Conservation (phyloP, 768 basidiomycete species). For the Tricholoma matsutake region DNA sequence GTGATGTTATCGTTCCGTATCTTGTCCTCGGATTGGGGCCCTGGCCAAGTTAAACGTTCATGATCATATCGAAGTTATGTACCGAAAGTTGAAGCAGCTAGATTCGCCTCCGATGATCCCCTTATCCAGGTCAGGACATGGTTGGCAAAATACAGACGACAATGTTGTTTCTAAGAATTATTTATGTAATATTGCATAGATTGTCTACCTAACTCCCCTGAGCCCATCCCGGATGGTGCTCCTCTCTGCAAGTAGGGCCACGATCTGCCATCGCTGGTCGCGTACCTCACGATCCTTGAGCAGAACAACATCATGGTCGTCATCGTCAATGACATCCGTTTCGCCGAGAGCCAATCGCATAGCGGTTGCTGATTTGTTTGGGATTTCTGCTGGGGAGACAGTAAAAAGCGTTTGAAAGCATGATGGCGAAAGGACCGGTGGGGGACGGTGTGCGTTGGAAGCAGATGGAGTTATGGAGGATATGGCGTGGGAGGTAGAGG, state of each 20-base stretch:
- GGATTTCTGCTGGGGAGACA: constrained; percentile 71
- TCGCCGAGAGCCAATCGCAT: constrained; percentile 63
- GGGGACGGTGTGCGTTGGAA: constrained; percentile 35
- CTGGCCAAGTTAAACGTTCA: too few relatives aligned
- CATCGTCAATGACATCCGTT: constrained; percentile 49
- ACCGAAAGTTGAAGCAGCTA: too few relatives aligned
- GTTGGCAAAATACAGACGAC: too few relatives aligned
- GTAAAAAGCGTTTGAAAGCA: constrained; percentile 80
- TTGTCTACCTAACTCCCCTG: constrained; percentile 8
- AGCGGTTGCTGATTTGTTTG: constrained; percentile 75
- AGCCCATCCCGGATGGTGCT: constrained; percentile 60
- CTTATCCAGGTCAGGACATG: too few relatives aligned
- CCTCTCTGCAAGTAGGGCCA: constrained; percentile 70
- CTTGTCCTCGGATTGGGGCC: too few relatives aligned
- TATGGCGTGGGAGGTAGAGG: constrained; percentile 72
- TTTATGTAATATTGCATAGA: too few relatives aligned
- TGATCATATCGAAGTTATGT: too few relatives aligned
- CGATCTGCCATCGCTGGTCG: constrained; percentile 74
- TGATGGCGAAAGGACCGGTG: constrained; percentile 56
- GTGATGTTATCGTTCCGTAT: too few relatives aligned
- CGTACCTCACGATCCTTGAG: constrained; percentile 62
- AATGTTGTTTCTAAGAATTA: too few relatives aligned
- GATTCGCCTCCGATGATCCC: too few relatives aligned
- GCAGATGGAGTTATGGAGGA: constrained; percentile 69
- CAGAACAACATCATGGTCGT: constrained; percentile 46